phyloP scores from a whole-genome alignment of 352 stramenopile genomes.

The Globisporangium carolinianum region DNA sequence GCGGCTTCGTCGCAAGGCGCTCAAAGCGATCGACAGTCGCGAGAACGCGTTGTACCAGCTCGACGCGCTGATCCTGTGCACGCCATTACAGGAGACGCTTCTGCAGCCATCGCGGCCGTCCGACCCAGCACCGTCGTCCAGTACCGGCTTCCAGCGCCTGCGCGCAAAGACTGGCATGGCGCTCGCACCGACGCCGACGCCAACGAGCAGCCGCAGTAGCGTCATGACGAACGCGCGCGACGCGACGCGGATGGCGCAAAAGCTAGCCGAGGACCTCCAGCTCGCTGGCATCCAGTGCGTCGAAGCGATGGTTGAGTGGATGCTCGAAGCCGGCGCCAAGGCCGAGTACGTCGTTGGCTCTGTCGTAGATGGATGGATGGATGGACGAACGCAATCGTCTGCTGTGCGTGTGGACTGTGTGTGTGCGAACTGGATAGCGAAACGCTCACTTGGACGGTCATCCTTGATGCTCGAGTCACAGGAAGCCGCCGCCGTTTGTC shows the following conservation, averaged over 20 bases:
- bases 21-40: slow-evolving; percentile 56
- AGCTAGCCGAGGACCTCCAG: slow-evolving; percentile 58
- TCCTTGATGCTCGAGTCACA: slow-evolving; percentile 15
- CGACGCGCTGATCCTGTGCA: slow-evolving; percentile 64
- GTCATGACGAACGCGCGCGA: slow-evolving; percentile 64
- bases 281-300: slow-evolving; percentile 63
- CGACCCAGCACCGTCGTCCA: slow-evolving; percentile 15
- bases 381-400: too few species aligned
- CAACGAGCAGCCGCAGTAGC: not conserved
- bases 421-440: too few species aligned
- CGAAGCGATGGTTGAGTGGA: slow-evolving; percentile 75
- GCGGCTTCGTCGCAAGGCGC: slow-evolving; percentile 60
- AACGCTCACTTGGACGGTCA: too few species aligned
- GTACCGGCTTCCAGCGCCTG: slow-evolving; percentile 24
- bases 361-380: too few species aligned
- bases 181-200: slow-evolving; percentile 21
- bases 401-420: not conserved
- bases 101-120: slow-evolving; percentile 43
- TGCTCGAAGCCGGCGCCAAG: slow-evolving; percentile 63
- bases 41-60: slow-evolving; percentile 68
- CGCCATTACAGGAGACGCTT: slow-evolving; percentile 44
- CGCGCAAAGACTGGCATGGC: slow-evolving; percentile 37
- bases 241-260: slow-evolving; percentile 61
- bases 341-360: slow-evolving; percentile 36
- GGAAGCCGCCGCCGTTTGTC: slow-evolving; percentile 55